Conservation (phyloP, 306 rosid genomes). For the Sesbania bispinosa region DNA sequence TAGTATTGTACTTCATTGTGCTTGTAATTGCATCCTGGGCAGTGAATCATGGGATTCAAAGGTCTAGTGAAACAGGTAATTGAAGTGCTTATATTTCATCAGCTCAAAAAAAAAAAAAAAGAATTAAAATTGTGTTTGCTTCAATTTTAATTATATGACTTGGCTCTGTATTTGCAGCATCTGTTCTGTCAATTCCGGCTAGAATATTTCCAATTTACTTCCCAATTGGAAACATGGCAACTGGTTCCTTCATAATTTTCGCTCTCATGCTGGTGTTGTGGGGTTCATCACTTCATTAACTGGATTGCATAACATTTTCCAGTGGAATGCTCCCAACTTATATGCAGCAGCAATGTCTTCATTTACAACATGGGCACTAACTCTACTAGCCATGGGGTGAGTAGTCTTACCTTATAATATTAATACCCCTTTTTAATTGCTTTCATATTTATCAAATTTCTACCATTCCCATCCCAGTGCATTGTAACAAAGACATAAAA, state of each 20-base stretch:
- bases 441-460: not conserved
- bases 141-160: not conserved
- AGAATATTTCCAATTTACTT: slow-evolving; percentile 76
- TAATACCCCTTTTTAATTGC: no score
- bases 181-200: slow-evolving; percentile 53
- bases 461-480: not conserved
- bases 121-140: not conserved
- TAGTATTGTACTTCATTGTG: slow-evolving; percentile 58
- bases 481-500: not conserved
- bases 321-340: slow-evolving; percentile 48
- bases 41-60: slow-evolving; percentile 70
- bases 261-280: slow-evolving; percentile 83
- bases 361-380: slow-evolving; percentile 58
- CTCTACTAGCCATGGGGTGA: slow-evolving; percentile 91
- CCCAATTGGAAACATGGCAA: slow-evolving; percentile 83
- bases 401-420: not conserved
- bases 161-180: slow-evolving; percentile 49
- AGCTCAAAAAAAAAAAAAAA: not conserved
- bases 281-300: slow-evolving; percentile 70
- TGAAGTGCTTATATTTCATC: not conserved
- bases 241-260: slow-evolving; percentile 69
- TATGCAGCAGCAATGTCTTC: slow-evolving; percentile 76
- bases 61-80: slow-evolving; percentile 64
- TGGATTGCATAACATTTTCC: slow-evolving; percentile 54
- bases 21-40: slow-evolving; percentile 82